A percentile compares a stretch with the other conserved stretches of the same genome.
Conservation (phyloP, 768 basidiomycete species). For the Terana coerulea region DNA sequence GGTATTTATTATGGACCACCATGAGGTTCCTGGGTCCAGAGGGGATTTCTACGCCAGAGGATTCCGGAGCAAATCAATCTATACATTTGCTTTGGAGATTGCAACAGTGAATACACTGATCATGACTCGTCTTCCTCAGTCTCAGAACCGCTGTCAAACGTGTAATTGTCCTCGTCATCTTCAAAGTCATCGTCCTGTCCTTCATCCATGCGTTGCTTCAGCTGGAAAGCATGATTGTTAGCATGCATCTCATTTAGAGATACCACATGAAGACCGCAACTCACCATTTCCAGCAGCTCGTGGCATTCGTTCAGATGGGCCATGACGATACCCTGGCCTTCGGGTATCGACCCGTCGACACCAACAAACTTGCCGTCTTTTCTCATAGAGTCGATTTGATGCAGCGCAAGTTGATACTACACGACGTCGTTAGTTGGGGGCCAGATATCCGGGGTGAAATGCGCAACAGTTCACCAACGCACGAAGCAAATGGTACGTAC, state of each 20-base stretch:
- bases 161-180: constrained; percentile 28
- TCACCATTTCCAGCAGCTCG: constrained; percentile 90
- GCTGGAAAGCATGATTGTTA: constrained; percentile 32
- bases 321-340: constrained; percentile 95
- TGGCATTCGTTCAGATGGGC: constrained; percentile 96
- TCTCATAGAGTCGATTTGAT: constrained; percentile 92
- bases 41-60: too few relatives aligned
- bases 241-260: not conserved
- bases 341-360: constrained; percentile 83
- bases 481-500: constrained; percentile 40
- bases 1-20: too few relatives aligned
- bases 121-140: constrained; percentile 17
- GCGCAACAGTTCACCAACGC: not conserved
- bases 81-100: too few relatives aligned
- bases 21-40: too few relatives aligned
- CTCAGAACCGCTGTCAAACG: constrained; percentile 15
- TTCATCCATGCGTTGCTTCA: constrained; percentile 83
- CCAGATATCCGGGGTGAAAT: constrained; percentile 2
- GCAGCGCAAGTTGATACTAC: constrained; percentile 89
- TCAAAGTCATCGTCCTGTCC: constrained; percentile 56
- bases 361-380: constrained; percentile 94
- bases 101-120: too few relatives aligned
- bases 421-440: not conserved
- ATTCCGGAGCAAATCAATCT: too few relatives aligned
- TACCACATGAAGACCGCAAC: too few relatives aligned